Base-by-base conservation (phyloP, 1,139 yeast genomes). In the Diutina ranongensis region DNA sequence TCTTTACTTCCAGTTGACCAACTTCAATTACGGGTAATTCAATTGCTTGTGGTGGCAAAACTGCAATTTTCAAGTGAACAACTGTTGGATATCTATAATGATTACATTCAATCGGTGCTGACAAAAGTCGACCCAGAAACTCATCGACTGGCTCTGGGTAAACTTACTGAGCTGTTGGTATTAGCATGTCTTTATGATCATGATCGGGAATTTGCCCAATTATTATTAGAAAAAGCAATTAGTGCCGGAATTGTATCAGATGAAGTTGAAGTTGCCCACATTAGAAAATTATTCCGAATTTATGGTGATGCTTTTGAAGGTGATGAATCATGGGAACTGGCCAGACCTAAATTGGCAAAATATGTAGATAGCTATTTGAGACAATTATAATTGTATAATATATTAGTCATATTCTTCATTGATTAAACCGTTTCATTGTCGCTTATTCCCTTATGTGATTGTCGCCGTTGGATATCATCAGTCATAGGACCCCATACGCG, bases 171-270 rank as follows among this genome's bases (percentile, higher is more conserved):
- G 52, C 62, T 83, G 1, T 60, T 81, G 45, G 60, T 80, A 19
- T 54, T 77, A 20, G 69, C 76, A 1, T 67, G 64, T 46, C 59
- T 83, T 34, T 62, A 69, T 19, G 68, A 70, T 34, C 64, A 68
- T 35, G 87, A 83, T 54, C 58, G 85, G 35, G 80, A 77, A 47
- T 73, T 83, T 57, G 86, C 87, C 0, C 67, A 71, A 40, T 69
- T 80, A 41, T 61, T 82, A n/a, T 69, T 72, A 50, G 79, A 76
- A 40, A 80, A 78, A 52, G 76, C 82, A 1, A 56, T 67, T 3
- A 70, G 65, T 40, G 71, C 71, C 48, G 61, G 55, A 10, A 53
- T 75, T 1, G 48, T 80, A 1, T 56, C 57, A 15, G 71, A 70
- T 25, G 74, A 70, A 22, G 55, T 57, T 4, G 82, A 78, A 44